These are phyloP conservation scores for Botrytis porri DNA, from an alignment of 2,329 filamentous ascomycete species.

Conservation along the genomic window DNA sequence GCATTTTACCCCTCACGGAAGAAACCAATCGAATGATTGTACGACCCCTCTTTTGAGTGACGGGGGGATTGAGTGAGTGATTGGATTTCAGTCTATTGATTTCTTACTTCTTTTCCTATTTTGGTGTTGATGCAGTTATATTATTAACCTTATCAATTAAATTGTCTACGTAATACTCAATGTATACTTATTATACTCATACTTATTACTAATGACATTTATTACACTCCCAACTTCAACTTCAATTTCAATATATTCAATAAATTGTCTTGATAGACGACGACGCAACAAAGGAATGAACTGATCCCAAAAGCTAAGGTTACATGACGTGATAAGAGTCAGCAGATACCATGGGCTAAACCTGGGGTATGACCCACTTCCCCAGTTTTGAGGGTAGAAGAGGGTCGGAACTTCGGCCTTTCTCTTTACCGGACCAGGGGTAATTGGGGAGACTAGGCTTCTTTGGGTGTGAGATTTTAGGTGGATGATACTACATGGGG, in stretches of 20 bases:
- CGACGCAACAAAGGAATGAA: neutral
- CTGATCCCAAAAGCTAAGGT: neutral
- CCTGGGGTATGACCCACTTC: slow-evolving; percentile 18
- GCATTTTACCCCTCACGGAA: slow-evolving; percentile 4
- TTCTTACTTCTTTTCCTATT: neutral
- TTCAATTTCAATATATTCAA: neutral
- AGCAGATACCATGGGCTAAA: slow-evolving; percentile 4
- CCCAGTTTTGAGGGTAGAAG: neutral
- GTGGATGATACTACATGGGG: neutral
- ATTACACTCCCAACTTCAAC: neutral
- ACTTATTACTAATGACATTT: no score
- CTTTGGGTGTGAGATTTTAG: neutral
- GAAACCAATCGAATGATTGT: neutral
- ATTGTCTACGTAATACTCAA: no score
- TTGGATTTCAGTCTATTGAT: neutral
- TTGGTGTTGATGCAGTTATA: no score
- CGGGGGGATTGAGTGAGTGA: neutral
- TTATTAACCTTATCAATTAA: neutral
- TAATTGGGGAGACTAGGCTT: neutral
- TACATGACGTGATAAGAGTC: slow-evolving; percentile 1
- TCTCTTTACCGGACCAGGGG: slow-evolving; percentile 3
- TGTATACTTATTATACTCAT: no score
- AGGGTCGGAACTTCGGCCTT: neutral
- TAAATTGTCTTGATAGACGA: neutral
- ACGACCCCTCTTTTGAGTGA: neutral